Evolutionary conservation across 306 rosid genomes (phyloP), one percentile per base, ranked within the genome.

Genomic region (Styphnolobium japonicum): DNA sequence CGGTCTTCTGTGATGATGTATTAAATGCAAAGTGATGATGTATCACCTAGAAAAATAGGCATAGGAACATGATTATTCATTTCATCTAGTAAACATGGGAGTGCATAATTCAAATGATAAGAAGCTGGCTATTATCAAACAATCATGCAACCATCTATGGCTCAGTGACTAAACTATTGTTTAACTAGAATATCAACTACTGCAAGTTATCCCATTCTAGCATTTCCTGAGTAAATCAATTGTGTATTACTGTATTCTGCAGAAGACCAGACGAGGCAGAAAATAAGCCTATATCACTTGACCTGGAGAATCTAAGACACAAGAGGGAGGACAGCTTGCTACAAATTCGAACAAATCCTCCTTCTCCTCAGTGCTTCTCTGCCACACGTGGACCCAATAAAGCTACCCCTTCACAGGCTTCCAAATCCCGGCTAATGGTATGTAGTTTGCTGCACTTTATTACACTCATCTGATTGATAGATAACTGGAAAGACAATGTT

Each of bases 321-420:
- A 89, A 77, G 81, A 86, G 82, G 39, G 90, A 87, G 5, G 91
- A 86, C 57, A 73, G 21, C 10, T 53, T 83, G 62, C 74, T 84
- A 64, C 92, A 89, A 67, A 86, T 95, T 76, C 84, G 98, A 43
- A 91, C 97, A 55, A 91, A 91, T 76, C 99, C 99, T 79, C 99
- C 99, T 33, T 91, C 99, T 72, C 99, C 99, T 60, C 98, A 95
- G 84, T 93, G 99, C 90, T 95, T 95, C 88, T 95, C 98, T 49
- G 86, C 82, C 7, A 19, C 78, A 43, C 85, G 69, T 51, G 84
- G 79, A 37, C 81, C 82, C 19, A 75, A 60, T 23, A 91, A 86
- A 82, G 31, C 75, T 31, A 82, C 83, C 40, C 77, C 89, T 68
- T 75, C 90, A 70, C 82, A 83, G 86, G 61, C 82, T 55, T 76